Evolutionary conservation across 495 filamentous ascomycete species (phyloP), one percentile per base, ranked within the genome.

Genomic region (Penicillium alfredii): DNA sequence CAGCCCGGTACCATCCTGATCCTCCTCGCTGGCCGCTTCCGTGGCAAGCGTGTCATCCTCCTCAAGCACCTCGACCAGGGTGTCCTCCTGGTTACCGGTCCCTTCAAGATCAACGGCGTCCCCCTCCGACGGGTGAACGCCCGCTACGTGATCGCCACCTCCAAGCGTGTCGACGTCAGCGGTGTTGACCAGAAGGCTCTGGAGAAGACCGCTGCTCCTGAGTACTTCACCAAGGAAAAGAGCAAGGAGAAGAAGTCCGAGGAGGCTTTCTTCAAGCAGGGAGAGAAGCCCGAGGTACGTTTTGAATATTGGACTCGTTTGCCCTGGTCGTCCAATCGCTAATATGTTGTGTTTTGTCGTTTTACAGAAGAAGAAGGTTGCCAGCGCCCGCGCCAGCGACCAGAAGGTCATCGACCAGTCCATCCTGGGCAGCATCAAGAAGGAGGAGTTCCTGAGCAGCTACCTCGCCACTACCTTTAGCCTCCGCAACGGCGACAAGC

Each of bases 81-180:
- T 69, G 85, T 96, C 46, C 88, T 99, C 61, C 87, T 99, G 59
- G 85, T 99, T 51, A 99, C 93, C 58, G 93, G 93, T 52, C 93
- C 93, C 60, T 99, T 96, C 83, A 97, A 94, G 82, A 82, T 97
- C 76, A 99, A 99, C 74, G 93, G 93, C 70, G 93, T 99, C 44
- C 93, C 93, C 45, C 83, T 99, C 57, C 82, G 93, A 66, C 80
- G 93, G 69, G 92, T 99, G 59, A 99, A 99, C 74, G 72, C 90
- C 55, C 82, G 93, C 76, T 99, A 97, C 72, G 93, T 99, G 46
- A 97, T 97, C 66, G 90, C 89, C 59, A 99, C 93, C 51, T 93
- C 83, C 57, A 81, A 81, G 56, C 85, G 81, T 66, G 77, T 99
- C 50, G 84, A 95, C 62, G 67, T 97, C 38, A 64, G 75, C 54